Evolutionary conservation across 768 basidiomycete genomes (phyloP).

Genomic region (Candolleomyces eurysporus): DNA sequence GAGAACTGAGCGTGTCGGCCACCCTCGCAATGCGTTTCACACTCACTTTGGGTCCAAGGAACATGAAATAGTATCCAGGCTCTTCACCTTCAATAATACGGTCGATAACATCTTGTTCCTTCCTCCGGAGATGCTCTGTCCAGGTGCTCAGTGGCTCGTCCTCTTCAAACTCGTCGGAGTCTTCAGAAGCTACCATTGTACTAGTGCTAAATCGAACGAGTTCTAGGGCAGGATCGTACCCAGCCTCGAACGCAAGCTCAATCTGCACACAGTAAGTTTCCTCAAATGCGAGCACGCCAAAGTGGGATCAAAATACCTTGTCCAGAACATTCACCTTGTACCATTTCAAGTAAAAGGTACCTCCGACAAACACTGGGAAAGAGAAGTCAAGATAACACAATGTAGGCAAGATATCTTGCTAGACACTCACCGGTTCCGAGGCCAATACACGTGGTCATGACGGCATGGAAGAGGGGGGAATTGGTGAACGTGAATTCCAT

Average conservation of each 20-base stretch:
- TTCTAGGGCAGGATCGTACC: slow-evolving; percentile 83
- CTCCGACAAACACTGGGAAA: slow-evolving; percentile 60
- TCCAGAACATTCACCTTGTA: slow-evolving; percentile 81
- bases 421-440: slow-evolving; percentile 49
- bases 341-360: slow-evolving; percentile 70
- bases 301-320: slow-evolving; percentile 49
- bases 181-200: slow-evolving; percentile 16
- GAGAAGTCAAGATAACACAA: background rate
- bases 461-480: slow-evolving; percentile 50
- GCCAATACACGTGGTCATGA: slow-evolving; percentile 60
- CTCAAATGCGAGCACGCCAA: background rate
- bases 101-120: slow-evolving; percentile 76
- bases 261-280: slow-evolving; percentile 45
- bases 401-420: too few species aligned
- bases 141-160: slow-evolving; percentile 47
- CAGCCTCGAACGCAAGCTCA: slow-evolving; percentile 70
- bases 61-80: slow-evolving; percentile 68
- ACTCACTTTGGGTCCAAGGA: slow-evolving; percentile 73
- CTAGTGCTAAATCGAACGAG: slow-evolving; percentile 51
- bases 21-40: background rate
- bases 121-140: slow-evolving; percentile 64
- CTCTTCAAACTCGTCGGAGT: slow-evolving; percentile 22
- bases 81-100: slow-evolving; percentile 74
- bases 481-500: slow-evolving; percentile 37
- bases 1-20: background rate